Percentiles rank a stretch among this genome's conserved stretches.
Evolutionary conservation across 2,329 filamentous ascomycete species (phyloP).

Genomic region (Blastomyces parvus): DNA sequence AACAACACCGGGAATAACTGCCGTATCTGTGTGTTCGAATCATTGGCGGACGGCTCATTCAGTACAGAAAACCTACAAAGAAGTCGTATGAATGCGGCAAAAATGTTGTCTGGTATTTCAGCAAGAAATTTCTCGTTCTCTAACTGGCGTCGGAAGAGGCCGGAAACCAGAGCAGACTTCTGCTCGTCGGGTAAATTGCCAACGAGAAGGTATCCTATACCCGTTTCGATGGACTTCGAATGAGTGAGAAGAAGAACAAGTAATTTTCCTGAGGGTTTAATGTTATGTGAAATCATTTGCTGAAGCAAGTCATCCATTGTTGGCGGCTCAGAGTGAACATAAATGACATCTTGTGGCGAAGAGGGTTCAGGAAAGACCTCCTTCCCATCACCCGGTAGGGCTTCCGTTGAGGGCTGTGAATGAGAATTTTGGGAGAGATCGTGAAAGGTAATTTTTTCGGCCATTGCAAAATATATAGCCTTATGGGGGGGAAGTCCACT

Average conservation of each 20-base stretch:
- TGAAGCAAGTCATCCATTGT: constrained; percentile 43
- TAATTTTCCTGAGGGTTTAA: constrained; percentile 36
- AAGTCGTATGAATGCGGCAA: constrained; percentile 38
- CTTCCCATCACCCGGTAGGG: constrained; percentile 47
- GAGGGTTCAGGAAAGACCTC: constrained; percentile 47
- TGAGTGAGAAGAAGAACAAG: constrained; percentile 44
- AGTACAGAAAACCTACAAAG: constrained; percentile 28
- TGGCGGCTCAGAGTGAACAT: constrained; percentile 47
- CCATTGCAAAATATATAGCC: constrained; percentile 47
- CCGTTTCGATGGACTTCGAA: constrained; percentile 32
- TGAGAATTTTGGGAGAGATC: constrained; percentile 8
- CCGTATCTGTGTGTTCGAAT: constrained; percentile 9
- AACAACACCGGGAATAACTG: constrained; percentile 13
- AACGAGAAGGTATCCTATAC: constrained; percentile 35
- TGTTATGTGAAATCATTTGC: constrained; percentile 39
- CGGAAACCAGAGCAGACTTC: constrained; percentile 10
- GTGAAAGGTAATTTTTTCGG: constrained; percentile 44
- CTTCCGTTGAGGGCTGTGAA: constrained; percentile 12
- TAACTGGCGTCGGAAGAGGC: background rate
- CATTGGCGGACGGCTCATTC: constrained; percentile 7
- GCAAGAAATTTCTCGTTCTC: constrained; percentile 19
- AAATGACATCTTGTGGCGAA: constrained; percentile 49
- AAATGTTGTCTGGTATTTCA: constrained; percentile 28
- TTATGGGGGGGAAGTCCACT: constrained; percentile 27
- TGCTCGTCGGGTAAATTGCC: constrained; percentile 29